Percentiles rank a stretch among this genome's conserved stretches.
Conservation (phyloP, 345 rosid genomes). For the Boechera stricta region DNA sequence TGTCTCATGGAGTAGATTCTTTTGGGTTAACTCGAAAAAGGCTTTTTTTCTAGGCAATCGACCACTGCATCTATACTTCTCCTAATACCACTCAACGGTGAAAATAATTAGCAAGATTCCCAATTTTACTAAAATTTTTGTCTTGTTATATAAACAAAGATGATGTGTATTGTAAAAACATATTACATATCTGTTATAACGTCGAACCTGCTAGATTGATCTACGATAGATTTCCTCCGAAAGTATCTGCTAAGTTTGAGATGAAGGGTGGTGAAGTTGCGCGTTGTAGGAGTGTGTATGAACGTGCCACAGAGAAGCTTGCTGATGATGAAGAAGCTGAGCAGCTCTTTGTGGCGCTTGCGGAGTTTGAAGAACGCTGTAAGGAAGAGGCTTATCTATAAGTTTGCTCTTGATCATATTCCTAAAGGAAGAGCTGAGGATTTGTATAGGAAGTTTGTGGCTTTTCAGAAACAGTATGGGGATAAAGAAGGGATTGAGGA, state of each 20-base stretch:
- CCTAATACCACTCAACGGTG: too few species aligned
- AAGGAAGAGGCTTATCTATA: constrained; percentile 85
- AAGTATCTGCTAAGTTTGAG: constrained; percentile 77
- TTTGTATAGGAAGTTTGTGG: constrained; percentile 73
- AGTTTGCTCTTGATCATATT: constrained; percentile 83
- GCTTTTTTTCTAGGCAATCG: too few species aligned
- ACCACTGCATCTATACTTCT: too few species aligned
- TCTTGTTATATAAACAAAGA: too few species aligned
- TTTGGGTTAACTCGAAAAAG: too few species aligned
- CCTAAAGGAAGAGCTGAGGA: constrained; percentile 92
- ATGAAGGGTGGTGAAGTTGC: constrained; percentile 80
- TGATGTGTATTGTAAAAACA: too few species aligned
- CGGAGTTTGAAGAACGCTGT: constrained; percentile 85
- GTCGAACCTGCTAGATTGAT: constrained; percentile 71
- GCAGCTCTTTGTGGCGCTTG: constrained; percentile 75
- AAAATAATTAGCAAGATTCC: too few species aligned
- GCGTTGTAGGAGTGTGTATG: constrained; percentile 70
- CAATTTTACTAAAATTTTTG: too few species aligned
- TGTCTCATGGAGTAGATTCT: too few species aligned
- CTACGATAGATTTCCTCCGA: constrained; percentile 72
- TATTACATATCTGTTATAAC: constrained; percentile 42
- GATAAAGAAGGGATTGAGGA: constrained; percentile 90
- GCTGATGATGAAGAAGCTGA: constrained; percentile 90
- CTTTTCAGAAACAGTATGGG: constrained; percentile 85
- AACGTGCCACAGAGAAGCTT: constrained; percentile 73